Percentiles rank a stretch among this genome's conserved stretches.
Conservation (phyloP, 371 early-diverging fungal species). For the Mortierella sp. region DNA sequence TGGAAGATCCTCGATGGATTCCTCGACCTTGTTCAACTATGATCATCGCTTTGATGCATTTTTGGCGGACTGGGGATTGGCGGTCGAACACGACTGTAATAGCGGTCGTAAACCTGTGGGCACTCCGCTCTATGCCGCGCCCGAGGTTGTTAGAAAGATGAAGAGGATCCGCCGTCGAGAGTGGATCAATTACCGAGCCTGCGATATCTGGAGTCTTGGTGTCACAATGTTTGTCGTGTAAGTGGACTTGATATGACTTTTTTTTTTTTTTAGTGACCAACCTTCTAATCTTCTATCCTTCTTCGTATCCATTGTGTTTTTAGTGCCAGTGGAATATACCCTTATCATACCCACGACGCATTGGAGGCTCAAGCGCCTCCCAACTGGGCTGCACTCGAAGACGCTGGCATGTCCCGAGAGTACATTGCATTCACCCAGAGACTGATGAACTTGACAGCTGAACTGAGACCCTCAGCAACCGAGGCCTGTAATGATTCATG, state of each 20-base stretch:
- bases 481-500: conserved; percentile 48
- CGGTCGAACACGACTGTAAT: conserved; percentile 45
- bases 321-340: conserved; percentile 51
- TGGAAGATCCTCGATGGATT: conserved; percentile 36
- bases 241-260: conserved; percentile 3
- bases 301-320: not conserved
- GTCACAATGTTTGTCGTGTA: conserved; percentile 54
- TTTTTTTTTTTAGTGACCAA: not conserved
- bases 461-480: conserved; percentile 40
- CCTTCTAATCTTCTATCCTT: not conserved
- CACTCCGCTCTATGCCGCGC: conserved; percentile 47
- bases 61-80: conserved; percentile 50
- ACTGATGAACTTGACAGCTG: conserved; percentile 52
- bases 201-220: conserved; percentile 52
- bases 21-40: conserved; percentile 33
- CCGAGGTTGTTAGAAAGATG: conserved; percentile 51
- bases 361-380: conserved; percentile 51
- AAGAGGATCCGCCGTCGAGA: conserved; percentile 47
- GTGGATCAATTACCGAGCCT: conserved; percentile 54
- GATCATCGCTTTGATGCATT: conserved; percentile 41
- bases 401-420: conserved; percentile 49
- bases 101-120: conserved; percentile 48
- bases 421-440: conserved; percentile 48
- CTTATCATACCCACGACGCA: conserved; percentile 49
- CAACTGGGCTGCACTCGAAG: conserved; percentile 46